These are phyloP conservation scores for Ruellia speciosa DNA, from an alignment of 305 asterid species.

Conservation along the genomic window DNA sequence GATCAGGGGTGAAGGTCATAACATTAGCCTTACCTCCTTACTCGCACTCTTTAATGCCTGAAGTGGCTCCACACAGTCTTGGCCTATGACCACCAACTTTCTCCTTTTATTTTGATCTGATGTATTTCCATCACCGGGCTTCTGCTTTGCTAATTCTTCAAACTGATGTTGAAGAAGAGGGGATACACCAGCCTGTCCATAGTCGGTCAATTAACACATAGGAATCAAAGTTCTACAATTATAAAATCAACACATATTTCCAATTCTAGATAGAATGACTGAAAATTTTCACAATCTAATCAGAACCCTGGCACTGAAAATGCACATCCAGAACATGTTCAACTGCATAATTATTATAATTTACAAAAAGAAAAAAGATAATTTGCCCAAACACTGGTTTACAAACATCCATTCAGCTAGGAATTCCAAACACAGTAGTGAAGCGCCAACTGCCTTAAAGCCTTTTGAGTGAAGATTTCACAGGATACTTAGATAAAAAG, in stretches of 20 bases:
- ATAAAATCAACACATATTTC: neutral
- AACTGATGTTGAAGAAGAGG: slow-evolving; percentile 53
- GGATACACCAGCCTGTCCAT: slow-evolving; percentile 47
- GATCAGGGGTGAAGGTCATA: neutral
- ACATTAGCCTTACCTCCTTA: slow-evolving; percentile 55
- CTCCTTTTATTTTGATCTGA: slow-evolving; percentile 35
- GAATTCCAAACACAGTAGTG: neutral
- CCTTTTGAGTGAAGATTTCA: neutral
- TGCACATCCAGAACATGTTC: neutral
- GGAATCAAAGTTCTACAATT: slow-evolving; percentile 3
- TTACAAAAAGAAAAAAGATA: neutral
- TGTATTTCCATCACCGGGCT: slow-evolving; percentile 22
- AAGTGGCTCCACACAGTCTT: slow-evolving; percentile 54
- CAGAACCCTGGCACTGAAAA: neutral
- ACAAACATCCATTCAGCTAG: neutral
- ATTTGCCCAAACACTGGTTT: slow-evolving; percentile 1
- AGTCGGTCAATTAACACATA: slow-evolving; percentile 14
- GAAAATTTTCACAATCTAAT: no score
- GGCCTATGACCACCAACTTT: slow-evolving; percentile 50
- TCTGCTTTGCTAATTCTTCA: slow-evolving; percentile 36
- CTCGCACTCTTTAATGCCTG: slow-evolving; percentile 45
- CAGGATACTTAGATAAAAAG: neutral
- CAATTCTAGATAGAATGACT: no score
- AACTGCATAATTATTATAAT: neutral
- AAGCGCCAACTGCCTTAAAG: neutral